These are phyloP conservation scores for Sarocladium oryzae DNA, from an alignment of 2,329 filamentous ascomycete genomes.

Conservation along the genomic window DNA sequence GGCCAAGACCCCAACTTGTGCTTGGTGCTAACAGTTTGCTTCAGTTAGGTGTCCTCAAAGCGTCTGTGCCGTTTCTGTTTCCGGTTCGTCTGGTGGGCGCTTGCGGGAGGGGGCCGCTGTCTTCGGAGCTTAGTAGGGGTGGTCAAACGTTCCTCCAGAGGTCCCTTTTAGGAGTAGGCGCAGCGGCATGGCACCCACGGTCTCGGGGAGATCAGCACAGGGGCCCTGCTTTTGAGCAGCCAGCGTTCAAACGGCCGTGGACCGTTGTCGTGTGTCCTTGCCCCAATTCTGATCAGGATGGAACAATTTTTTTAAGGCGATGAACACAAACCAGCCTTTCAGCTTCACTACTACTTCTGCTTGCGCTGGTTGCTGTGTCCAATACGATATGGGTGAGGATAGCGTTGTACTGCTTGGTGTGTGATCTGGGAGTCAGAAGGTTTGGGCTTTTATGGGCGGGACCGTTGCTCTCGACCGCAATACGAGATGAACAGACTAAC, in stretches of 20 bases:
- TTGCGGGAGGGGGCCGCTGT: constrained; percentile 7
- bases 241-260: neutral
- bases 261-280: neutral
- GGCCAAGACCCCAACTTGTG: constrained; percentile 4
- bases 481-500: no score
- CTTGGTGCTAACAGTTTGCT: neutral
- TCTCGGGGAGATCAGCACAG: neutral
- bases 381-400: no score
- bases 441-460: no score
- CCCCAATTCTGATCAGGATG: neutral
- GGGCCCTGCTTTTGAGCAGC: neutral
- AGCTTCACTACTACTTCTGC: no score
- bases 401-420: no score
- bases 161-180: neutral
- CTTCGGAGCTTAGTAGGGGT: neutral
- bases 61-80: constrained; percentile 3
- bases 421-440: no score
- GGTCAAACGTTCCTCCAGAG: neutral
- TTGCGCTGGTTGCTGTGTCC: no score
- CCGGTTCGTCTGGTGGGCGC: neutral
- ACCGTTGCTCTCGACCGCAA: no score
- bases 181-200: neutral
- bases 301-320: no score
- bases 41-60: neutral
- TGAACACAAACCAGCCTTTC: no score